These are phyloP conservation scores for Microsporum ferrugineum DNA, from an alignment of 2,329 filamentous ascomycete species.

Conservation along the genomic window DNA sequence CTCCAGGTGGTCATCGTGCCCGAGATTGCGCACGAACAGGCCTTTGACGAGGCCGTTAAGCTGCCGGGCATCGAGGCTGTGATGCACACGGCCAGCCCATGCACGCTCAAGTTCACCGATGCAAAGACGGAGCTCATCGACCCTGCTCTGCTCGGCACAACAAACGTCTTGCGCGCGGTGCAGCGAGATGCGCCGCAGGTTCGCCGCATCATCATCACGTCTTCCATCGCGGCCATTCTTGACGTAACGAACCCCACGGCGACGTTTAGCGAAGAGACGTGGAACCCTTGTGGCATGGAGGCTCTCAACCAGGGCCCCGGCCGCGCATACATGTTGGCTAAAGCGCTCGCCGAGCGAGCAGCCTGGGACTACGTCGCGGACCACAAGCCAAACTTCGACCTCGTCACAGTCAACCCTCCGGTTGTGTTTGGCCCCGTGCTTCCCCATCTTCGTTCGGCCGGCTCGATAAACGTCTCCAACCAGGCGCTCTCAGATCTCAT, in stretches of 20 bases:
- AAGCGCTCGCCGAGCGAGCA: conserved; percentile 21
- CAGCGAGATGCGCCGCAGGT: conserved; percentile 15
- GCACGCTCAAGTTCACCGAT: conserved; percentile 22
- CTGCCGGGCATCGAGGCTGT: conserved; percentile 30
- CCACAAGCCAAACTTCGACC: conserved; percentile 30
- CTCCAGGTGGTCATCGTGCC: conserved; percentile 36
- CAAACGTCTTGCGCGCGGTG: conserved; percentile 30
- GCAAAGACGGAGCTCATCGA: conserved; percentile 38
- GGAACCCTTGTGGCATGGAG: conserved; percentile 26
- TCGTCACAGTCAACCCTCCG: conserved; percentile 38
- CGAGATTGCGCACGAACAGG: conserved; percentile 32
- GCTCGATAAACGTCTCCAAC: not conserved
- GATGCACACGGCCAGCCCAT: conserved; percentile 37
- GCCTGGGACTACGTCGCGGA: conserved; percentile 28
- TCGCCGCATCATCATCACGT: conserved; percentile 21
- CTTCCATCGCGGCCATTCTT: conserved; percentile 23
- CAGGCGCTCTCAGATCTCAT: not conserved
- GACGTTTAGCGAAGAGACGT: conserved; percentile 21
- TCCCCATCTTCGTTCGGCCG: not conserved
- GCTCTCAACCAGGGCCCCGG: conserved; percentile 13
- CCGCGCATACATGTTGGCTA: conserved; percentile 24
- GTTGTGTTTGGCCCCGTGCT: conserved; percentile 38
- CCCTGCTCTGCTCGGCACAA: conserved; percentile 39
- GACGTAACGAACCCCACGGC: conserved; percentile 9
- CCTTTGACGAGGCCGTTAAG: conserved; percentile 30